These are phyloP conservation scores for Cerioporus squamosus DNA, from an alignment of 1,284 basidiomycete species.

Conservation along the genomic window DNA sequence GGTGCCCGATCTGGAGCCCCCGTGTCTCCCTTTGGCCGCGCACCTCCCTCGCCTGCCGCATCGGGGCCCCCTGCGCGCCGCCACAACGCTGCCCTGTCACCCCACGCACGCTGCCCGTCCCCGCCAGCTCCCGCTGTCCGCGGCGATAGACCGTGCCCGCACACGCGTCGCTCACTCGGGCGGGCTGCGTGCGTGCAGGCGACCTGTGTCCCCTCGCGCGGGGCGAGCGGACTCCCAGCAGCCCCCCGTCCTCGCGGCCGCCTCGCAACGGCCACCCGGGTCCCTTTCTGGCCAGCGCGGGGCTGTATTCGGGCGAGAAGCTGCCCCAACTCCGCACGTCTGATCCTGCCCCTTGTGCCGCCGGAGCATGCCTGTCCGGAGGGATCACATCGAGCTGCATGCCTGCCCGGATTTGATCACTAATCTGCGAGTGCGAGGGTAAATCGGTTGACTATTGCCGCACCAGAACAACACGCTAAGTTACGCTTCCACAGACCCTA, in stretches of 20 bases:
- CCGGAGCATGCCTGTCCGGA: background rate
- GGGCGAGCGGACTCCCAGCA: background rate
- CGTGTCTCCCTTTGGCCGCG: background rate
- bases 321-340: background rate
- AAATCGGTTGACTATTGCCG: slow-evolving; percentile 8
- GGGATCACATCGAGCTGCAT: slow-evolving; percentile 11
- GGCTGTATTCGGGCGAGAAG: background rate
- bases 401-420: background rate
- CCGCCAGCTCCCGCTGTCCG: background rate
- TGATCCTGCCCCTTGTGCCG: too few species aligned
- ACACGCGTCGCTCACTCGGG: background rate
- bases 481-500: background rate
- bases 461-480: slow-evolving; percentile 3
- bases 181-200: background rate
- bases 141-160: background rate
- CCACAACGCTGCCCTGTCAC: background rate
- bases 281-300: background rate
- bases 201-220: background rate
- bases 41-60: background rate
- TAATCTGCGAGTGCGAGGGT: background rate
- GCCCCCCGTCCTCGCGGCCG: too few species aligned
- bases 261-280: too few species aligned
- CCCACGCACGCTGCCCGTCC: background rate
- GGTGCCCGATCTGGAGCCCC: background rate
- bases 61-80: background rate